phyloP scores from a whole-genome alignment of 2,329 filamentous ascomycete genomes.

The Lasiodiplodia gonubiensis region DNA sequence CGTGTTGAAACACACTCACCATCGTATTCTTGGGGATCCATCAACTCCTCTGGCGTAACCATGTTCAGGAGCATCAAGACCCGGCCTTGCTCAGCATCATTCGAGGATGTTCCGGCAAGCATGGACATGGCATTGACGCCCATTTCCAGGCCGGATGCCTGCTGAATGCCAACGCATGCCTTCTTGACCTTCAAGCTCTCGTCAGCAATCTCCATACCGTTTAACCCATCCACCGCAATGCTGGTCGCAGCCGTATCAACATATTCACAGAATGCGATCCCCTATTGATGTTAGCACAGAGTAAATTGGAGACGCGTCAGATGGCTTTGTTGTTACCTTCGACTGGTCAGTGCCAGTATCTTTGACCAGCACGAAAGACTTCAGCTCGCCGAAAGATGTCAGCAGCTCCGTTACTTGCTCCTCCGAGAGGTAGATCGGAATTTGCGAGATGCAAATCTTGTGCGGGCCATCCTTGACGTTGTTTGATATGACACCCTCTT shows the following conservation, averaged over 20 bases:
- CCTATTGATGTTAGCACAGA: conserved; percentile 57
- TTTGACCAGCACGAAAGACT: conserved; percentile 88
- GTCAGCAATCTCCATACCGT: conserved; percentile 92
- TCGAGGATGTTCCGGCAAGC: conserved; percentile 86
- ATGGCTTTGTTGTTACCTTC: conserved; percentile 64
- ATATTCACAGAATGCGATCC: conserved; percentile 97
- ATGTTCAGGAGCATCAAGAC: conserved; percentile 96
- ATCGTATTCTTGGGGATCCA: conserved; percentile 94
- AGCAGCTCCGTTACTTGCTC: conserved; percentile 91
- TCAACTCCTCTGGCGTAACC: conserved; percentile 93
- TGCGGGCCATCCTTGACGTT: conserved; percentile 89
- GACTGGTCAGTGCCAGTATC: conserved; percentile 86
- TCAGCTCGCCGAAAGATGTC: conserved; percentile 88
- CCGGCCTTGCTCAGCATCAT: conserved; percentile 77
- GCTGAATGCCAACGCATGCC: conserved; percentile 92
- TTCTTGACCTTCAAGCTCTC: conserved; percentile 83
- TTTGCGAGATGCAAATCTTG: conserved; percentile 92
- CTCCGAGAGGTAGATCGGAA: conserved; percentile 85
- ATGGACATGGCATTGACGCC: conserved; percentile 98
- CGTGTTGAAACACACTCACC: conserved; percentile 59
- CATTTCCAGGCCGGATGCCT: conserved; percentile 90
- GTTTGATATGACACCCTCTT: conserved; percentile 77
- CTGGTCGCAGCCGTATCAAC: conserved; percentile 76
- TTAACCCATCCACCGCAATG: conserved; percentile 86
- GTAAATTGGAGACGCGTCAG: conserved; percentile 31